Conservation (phyloP, 192 early-diverging fungal genomes). For the Entomortierella parvispora region DNA sequence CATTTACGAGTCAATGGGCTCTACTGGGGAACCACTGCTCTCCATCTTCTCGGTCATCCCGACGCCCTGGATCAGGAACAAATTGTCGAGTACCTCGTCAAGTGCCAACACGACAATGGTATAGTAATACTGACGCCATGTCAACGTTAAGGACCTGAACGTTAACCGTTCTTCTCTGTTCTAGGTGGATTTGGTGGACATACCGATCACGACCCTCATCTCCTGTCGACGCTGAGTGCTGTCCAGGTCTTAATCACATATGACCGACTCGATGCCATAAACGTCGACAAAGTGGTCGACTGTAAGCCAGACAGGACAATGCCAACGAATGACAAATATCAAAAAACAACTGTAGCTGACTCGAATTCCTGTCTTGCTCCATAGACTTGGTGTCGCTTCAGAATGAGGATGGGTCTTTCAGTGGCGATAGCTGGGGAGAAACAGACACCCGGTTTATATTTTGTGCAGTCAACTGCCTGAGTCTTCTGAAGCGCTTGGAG, state of each 20-base stretch:
- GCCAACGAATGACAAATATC: too few relatives aligned
- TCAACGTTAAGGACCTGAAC: background rate
- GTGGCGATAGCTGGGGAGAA: constrained; percentile 94
- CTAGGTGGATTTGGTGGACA: constrained; percentile 92
- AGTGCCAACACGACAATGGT: constrained; percentile 86
- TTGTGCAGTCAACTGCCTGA: constrained; percentile 80
- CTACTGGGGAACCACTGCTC: constrained; percentile 92
- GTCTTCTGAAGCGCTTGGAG: constrained; percentile 78
- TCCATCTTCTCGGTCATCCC: constrained; percentile 73
- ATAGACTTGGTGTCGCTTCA: constrained; percentile 75
- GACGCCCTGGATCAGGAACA: constrained; percentile 75
- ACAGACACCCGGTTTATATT: constrained; percentile 95
- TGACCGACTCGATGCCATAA: constrained; percentile 82
- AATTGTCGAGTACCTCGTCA: constrained; percentile 82
- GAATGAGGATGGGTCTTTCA: constrained; percentile 78
- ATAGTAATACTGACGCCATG: constrained; percentile 8
- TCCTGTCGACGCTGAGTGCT: constrained; percentile 91
- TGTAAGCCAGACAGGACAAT: constrained; percentile 64
- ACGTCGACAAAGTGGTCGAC: constrained; percentile 67
- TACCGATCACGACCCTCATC: constrained; percentile 87
- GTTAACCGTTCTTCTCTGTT: background rate
- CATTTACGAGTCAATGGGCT: constrained; percentile 92
- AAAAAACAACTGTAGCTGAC: too few relatives aligned
- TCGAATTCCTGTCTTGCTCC: background rate
- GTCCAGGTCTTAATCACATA: constrained; percentile 88